Conservation (phyloP, 768 basidiomycete genomes). For the Rhizopogon roseolus region DNA sequence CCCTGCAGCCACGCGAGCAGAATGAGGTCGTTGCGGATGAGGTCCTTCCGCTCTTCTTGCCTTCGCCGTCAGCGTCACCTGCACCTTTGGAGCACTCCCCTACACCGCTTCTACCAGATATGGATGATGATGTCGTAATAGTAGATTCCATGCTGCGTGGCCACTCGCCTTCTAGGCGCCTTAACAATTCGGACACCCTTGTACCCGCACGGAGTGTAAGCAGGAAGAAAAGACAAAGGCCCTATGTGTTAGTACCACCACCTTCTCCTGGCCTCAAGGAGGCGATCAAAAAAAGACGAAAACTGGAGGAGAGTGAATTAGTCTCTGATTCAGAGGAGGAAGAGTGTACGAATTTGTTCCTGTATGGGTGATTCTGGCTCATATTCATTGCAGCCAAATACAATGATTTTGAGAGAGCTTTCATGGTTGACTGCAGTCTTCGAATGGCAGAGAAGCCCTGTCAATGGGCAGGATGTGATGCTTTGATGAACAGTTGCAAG, state of each 20-base stretch:
- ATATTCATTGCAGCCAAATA: conserved; percentile 33
- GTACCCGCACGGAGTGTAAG: conserved; percentile 11
- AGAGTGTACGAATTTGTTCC: conserved; percentile 26
- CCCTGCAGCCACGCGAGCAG: conserved; percentile 8
- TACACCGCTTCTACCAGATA: conserved; percentile 14
- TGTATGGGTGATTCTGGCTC: conserved; percentile 20
- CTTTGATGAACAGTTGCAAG: conserved; percentile 47
- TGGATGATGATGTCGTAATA: conserved; percentile 13
- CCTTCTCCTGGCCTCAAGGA: conserved; percentile 17
- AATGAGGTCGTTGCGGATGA: conserved; percentile 9
- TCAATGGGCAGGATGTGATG: conserved; percentile 56
- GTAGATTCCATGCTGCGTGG: conserved; percentile 1
- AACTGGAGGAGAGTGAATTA: conserved; percentile 2
- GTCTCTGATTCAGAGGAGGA: conserved; percentile 16
- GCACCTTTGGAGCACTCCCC: not conserved
- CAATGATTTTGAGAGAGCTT: conserved; percentile 33
- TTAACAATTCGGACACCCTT: conserved; percentile 8
- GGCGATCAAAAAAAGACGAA: conserved; percentile 14
- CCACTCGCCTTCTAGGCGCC: conserved; percentile 17
- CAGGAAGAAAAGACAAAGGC: conserved; percentile 16
- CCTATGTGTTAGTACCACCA: conserved; percentile 25
- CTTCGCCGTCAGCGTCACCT: conserved; percentile 38
- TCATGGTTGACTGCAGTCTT: conserved; percentile 43
- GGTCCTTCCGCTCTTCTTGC: conserved; percentile 43
- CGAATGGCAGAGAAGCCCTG: conserved; percentile 46